phyloP scores from a whole-genome alignment of 345 rosid species.

The Hibiscus mutabilis region DNA sequence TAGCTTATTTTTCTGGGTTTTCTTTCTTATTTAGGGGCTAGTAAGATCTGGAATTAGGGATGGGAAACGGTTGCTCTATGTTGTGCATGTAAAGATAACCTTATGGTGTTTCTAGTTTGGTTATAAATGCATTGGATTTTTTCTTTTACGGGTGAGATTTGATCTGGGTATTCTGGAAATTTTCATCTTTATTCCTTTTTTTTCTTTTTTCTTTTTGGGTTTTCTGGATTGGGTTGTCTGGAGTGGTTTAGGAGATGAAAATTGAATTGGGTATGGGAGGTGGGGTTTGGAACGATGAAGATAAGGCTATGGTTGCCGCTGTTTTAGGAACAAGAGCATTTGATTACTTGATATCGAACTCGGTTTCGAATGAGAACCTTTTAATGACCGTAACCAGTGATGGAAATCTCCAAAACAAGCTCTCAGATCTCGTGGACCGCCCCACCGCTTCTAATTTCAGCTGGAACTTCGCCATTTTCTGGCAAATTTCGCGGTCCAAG shows the following conservation, averaged over 20 bases:
- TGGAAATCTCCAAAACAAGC: slow-evolving; percentile 75
- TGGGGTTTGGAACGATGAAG: slow-evolving; percentile 70
- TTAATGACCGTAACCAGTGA: slow-evolving; percentile 54
- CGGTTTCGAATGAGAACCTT: slow-evolving; percentile 55
- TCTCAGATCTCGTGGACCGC: slow-evolving; percentile 80
- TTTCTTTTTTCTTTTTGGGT: not conserved
- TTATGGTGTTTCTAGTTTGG: slow-evolving; percentile 6
- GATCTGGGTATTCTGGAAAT: slow-evolving; percentile 9
- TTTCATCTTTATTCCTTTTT: slow-evolving; percentile 1
- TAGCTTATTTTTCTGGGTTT: slow-evolving; percentile 21
- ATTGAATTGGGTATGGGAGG: slow-evolving; percentile 48
- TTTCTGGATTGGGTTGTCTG: not conserved
- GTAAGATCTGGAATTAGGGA: slow-evolving; percentile 41
- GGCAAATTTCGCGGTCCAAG: slow-evolving; percentile 87
- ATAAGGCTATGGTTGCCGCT: slow-evolving; percentile 52
- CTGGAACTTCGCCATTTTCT: slow-evolving; percentile 94
- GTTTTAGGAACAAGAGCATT: slow-evolving; percentile 77
- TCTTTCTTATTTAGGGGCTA: slow-evolving; percentile 13
- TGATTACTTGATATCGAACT: slow-evolving; percentile 62
- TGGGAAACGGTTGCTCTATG: slow-evolving; percentile 8
- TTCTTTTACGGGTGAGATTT: slow-evolving; percentile 15
- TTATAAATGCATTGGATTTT: slow-evolving; percentile 17
- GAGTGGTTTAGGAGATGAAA: slow-evolving; percentile 33
- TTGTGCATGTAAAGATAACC: slow-evolving; percentile 4
- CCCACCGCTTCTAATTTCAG: slow-evolving; percentile 72